These are phyloP conservation scores for Cynara cardunculus DNA, from an alignment of 129 eudicot genomes.

Conservation along the genomic window DNA sequence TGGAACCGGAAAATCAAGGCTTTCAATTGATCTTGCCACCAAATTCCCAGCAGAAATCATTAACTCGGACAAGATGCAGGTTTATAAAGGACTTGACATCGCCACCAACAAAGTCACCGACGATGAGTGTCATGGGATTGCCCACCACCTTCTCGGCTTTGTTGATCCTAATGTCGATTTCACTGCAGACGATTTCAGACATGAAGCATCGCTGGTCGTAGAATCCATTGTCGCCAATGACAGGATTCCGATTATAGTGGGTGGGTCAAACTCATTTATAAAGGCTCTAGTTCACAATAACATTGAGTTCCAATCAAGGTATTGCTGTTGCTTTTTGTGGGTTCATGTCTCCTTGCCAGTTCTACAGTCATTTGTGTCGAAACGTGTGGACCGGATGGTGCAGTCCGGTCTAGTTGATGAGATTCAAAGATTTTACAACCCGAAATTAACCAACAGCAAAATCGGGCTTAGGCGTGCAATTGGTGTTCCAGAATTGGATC, in stretches of 20 bases:
- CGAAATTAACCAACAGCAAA: constrained; percentile 18
- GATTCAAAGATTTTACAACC: constrained; percentile 42
- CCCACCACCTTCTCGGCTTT: constrained; percentile 56
- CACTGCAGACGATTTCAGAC: constrained; percentile 37
- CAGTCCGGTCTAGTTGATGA: constrained; percentile 49
- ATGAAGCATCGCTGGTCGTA: constrained; percentile 38
- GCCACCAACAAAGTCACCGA: constrained; percentile 62
- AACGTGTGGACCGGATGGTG: constrained; percentile 55
- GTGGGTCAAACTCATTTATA: constrained; percentile 67
- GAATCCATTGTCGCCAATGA: constrained; percentile 41
- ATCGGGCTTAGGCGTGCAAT: constrained; percentile 55
- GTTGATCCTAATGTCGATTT: constrained; percentile 44
- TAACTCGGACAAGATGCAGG: constrained; percentile 66
- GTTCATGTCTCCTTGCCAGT: constrained; percentile 54
- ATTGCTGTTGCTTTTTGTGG: constrained; percentile 64
- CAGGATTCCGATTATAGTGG: constrained; percentile 58
- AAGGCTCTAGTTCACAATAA: constrained; percentile 54
- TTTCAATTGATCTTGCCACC: constrained; percentile 57
- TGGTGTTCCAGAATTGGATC: constrained; percentile 61
- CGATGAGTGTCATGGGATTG: constrained; percentile 49
- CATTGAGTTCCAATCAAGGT: constrained; percentile 37
- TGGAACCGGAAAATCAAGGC: constrained; percentile 69
- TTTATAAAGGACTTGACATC: constrained; percentile 55
- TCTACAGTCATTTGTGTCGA: constrained; percentile 44
- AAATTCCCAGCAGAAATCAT: constrained; percentile 52